Evolutionary conservation across 257 asterid genomes (phyloP).

Genomic region (Ilex asprella): DNA sequence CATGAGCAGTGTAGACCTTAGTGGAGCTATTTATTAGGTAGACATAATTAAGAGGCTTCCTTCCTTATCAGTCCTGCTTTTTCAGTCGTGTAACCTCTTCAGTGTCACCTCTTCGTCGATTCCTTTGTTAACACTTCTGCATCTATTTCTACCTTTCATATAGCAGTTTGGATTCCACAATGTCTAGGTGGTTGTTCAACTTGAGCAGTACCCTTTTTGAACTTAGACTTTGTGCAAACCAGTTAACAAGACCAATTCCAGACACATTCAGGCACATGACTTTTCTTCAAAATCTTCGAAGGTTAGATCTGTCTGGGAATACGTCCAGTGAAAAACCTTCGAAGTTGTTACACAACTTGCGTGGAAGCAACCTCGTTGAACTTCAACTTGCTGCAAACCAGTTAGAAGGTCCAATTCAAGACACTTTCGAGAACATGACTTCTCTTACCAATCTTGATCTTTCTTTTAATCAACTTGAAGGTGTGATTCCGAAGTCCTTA

Average conservation of each 20-base stretch:
- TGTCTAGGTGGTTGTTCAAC: background rate
- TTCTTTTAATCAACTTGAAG: no score
- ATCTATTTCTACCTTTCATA: background rate
- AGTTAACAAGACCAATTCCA: background rate
- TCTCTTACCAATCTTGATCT: no score
- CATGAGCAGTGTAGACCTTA: background rate
- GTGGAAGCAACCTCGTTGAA: background rate
- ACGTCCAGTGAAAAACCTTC: background rate
- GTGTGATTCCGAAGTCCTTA: no score
- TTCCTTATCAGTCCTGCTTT: background rate
- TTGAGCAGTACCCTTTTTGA: background rate
- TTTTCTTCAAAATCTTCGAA: background rate
- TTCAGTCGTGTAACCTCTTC: background rate
- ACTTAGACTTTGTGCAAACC: background rate
- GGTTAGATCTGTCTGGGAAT: background rate
- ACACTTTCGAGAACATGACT: no score
- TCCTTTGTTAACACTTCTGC: background rate
- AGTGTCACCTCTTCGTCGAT: background rate
- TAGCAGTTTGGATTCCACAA: background rate
- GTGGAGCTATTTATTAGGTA: background rate
- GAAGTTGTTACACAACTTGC: background rate
- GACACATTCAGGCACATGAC: background rate
- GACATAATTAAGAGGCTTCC: background rate
- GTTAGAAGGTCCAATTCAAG: no score
- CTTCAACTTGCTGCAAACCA: no score